Evolutionary conservation across 805 yeast species (phyloP).

Genomic region (Teunomyces aglyptinius): DNA sequence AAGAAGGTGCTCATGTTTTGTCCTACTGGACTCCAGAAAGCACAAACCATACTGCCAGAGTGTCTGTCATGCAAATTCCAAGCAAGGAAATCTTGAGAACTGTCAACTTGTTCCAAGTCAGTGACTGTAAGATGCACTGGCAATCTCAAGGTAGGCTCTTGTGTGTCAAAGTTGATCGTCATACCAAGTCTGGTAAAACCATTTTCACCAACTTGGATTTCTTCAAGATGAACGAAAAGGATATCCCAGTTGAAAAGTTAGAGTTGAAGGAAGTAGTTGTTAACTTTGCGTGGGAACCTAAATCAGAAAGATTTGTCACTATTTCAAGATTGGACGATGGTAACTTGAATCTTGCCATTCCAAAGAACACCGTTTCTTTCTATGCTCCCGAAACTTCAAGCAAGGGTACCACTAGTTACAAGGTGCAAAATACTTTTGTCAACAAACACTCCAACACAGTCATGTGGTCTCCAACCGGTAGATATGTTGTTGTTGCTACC

Average conservation of each 20-base stretch:
- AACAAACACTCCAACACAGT: conserved; percentile 71
- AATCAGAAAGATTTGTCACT: conserved; percentile 79
- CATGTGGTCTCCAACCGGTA: conserved; percentile 89
- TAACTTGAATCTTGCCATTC: conserved; percentile 59
- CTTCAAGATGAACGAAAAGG: conserved; percentile 82
- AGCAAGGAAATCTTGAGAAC: conserved; percentile 82
- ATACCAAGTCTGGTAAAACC: conserved; percentile 92
- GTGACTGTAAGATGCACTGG: conserved; percentile 91
- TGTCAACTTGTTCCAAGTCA: conserved; percentile 90
- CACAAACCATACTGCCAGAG: conserved; percentile 91
- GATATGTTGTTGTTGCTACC: conserved; percentile 65
- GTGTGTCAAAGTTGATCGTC: conserved; percentile 95
- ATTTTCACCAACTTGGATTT: conserved; percentile 88
- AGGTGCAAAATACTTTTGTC: conserved; percentile 53
- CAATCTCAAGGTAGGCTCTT: conserved; percentile 80
- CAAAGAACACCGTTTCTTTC: conserved; percentile 69
- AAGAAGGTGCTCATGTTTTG: conserved; percentile 62
- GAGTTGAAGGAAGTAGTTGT: conserved; percentile 88
- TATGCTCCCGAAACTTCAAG: conserved; percentile 70
- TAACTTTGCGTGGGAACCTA: conserved; percentile 95
- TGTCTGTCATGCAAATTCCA: conserved; percentile 84
- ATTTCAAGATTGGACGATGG: conserved; percentile 63
- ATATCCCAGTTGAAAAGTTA: conserved; percentile 90
- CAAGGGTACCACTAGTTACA: conserved; percentile 57
- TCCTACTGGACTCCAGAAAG: conserved; percentile 98